Evolutionary conservation across 768 basidiomycete genomes (phyloP), one percentile per base, ranked within the genome.

Genomic region (Cubamyces lactineus): DNA sequence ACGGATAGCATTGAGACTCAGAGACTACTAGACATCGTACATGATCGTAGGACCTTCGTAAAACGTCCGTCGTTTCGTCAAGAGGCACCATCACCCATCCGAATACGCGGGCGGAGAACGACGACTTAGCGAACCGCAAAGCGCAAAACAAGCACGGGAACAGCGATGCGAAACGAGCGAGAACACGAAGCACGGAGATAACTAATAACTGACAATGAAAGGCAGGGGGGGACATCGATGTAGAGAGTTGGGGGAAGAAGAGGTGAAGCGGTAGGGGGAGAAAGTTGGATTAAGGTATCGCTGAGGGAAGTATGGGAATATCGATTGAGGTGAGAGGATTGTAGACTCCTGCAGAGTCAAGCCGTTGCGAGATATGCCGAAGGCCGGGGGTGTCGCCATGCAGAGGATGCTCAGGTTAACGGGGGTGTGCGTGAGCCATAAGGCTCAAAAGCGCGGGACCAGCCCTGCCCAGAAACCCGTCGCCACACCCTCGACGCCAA

Each of bases 401-500:
- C 51, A 50, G 17, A 43, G 21, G 15, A 21, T 43, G 26, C 26
- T 26, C 42, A 54, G 5, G 52, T 49, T n/a, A 48, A 41, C 7
- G 53, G 53, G 41, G 53, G 53, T 30, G 61, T 51, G 17, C n/a
- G 50, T 53, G 49, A 58, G 43, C 49, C 51, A 48, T 24, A 46
- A 23, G 58, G 48, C 34, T 64, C 61, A 66, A 59, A 56, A 54
- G 46, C 60, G 65, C 57, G 57, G 67, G 50, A 46, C 58, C 21
- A 52, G 43, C 26, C 80, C 78, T 0, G 82, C 73, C 88, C 90
- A 91, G 69, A 87, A 91, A 6, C 83, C 83, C 50, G 82, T 82
- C n/a, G 87, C 87, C 59, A 91, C 84, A 13, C 90, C 87, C 69
- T 90, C 87, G 24, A 90, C 79, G 41, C 91, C 91, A 70, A 92